Evolutionary conservation across 2,329 filamentous ascomycete species (phyloP), one percentile per base, ranked within the genome.

Genomic region (Coniochaeta sp.): DNA sequence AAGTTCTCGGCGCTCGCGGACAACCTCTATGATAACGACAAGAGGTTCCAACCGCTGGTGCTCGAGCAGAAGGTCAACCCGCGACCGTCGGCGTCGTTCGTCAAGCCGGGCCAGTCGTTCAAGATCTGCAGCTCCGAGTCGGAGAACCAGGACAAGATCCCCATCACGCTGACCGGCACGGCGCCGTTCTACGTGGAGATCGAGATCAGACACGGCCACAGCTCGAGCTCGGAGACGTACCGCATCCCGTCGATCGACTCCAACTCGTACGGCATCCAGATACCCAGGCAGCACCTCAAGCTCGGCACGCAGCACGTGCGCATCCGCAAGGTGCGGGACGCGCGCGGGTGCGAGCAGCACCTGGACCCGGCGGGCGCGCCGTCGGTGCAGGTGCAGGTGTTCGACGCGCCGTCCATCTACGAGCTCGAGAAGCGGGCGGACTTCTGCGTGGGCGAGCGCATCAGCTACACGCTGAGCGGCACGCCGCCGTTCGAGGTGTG

Each of bases 391-490:
- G 90, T 99, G 56, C 89, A 93, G 62, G 90, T 99, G 8, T 96
- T 93, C 67, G 92, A 98, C 68, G 91, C 95, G 0, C 95, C 95
- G 1, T 90, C 90, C 7, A 96, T 98, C 67, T 90, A 93, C 61
- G 87, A 93, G 3, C 81, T 96, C 38, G 93, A 98, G 70, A 87
- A 89, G 26, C 87, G 90, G 62, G 82, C 82, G 17, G 91, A 99
- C 75, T 97, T 93, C 75, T 99, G 95, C 73, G 93, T 99, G 12
- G 95, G 96, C 65, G 95, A 99, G 73, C 89, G 93, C 59, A 89
- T 99, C 65, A 89, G 90, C 3, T 99, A 96, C 75, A 92, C 91
- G 0, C 85, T 99, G 6, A 91, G 91, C 1, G 96, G 95, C 52
- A 90, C 90, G 59, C 88, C 92, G 19, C 96, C 96, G 0, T 99